Conservation (phyloP, 1,139 yeast genomes). For the Komagataea norvegica region DNA sequence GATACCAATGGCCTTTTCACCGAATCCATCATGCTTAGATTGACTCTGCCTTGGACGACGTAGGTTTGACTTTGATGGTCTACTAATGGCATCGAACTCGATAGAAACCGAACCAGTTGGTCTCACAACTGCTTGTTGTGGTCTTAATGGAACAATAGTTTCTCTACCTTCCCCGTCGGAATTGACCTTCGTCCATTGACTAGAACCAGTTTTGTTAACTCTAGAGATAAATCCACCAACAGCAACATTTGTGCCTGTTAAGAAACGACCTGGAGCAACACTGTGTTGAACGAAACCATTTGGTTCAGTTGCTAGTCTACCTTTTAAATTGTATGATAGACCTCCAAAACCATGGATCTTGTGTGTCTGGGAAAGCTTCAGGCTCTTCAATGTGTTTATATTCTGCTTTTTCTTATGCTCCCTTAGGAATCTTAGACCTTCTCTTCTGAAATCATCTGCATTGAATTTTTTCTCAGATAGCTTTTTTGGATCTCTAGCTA, state of each 20-base stretch:
- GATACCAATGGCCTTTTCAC: no score
- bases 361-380: constrained; percentile 10
- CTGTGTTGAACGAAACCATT: constrained; percentile 60
- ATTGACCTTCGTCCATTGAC: constrained; percentile 15
- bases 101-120: constrained; percentile 20
- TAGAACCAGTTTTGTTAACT: constrained; percentile 16
- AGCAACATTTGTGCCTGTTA: constrained; percentile 47
- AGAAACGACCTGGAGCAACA: constrained; percentile 67
- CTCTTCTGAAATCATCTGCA: constrained; percentile 31
- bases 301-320: constrained; percentile 70
- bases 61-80: constrained; percentile 1
- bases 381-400: constrained; percentile 21
- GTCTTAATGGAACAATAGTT: constrained; percentile 20
- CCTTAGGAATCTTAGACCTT: constrained; percentile 35
- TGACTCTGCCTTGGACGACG: constrained; percentile 1
- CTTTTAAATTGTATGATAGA: constrained; percentile 63
- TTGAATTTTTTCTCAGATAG: constrained; percentile 27
- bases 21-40: no score
- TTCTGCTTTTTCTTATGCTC: constrained; percentile 23
- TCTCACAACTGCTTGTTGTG: constrained; percentile 15
- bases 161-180: constrained; percentile 20
- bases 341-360: constrained; percentile 67
- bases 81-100: constrained; percentile 1
- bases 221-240: constrained; percentile 69
- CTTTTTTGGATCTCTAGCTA: constrained; percentile 35